These are phyloP conservation scores for Powellomyces hirtus DNA, from an alignment of 192 early-diverging fungal species.

Conservation along the genomic window DNA sequence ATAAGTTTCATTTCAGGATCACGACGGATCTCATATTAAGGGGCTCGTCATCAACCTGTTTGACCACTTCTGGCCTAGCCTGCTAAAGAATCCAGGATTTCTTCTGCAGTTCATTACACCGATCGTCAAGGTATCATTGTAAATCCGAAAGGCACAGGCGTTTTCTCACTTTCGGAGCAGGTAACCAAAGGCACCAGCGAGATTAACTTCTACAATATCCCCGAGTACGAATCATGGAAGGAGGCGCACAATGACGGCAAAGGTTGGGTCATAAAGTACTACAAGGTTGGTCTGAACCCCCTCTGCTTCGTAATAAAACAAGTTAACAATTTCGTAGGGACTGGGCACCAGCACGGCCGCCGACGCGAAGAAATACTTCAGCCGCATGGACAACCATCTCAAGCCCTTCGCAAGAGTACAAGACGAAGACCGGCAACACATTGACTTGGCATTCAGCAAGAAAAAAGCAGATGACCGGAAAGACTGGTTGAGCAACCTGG, in stretches of 20 bases:
- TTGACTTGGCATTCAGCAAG: conserved; percentile 91
- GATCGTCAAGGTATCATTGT: conserved; percentile 66
- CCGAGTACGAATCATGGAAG: conserved; percentile 79
- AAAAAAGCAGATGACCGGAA: conserved; percentile 83
- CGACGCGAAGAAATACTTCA: conserved; percentile 85
- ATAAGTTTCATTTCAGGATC: conserved; percentile 83
- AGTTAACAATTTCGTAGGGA: conserved; percentile 58
- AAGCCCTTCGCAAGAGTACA: conserved; percentile 62
- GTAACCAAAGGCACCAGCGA: conserved; percentile 54
- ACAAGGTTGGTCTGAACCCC: conserved; percentile 46
- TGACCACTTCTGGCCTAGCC: conserved; percentile 79
- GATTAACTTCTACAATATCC: conserved; percentile 75
- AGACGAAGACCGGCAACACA: conserved; percentile 61
- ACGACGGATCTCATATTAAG: conserved; percentile 92
- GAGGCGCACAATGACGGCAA: conserved; percentile 52
- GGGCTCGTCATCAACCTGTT: conserved; percentile 88
- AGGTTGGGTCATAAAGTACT: conserved; percentile 84
- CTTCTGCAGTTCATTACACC: conserved; percentile 89
- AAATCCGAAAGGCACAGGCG: not conserved
- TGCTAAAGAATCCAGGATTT: conserved; percentile 78
- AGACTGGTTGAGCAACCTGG: conserved; percentile 71
- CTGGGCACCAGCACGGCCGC: conserved; percentile 75
- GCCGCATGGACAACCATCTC: conserved; percentile 64
- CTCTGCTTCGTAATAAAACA: not conserved
- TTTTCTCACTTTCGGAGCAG: conserved; percentile 7